Percentiles rank a stretch among this genome's conserved stretches.
These are phyloP conservation scores for Suillus decipiens DNA, from an alignment of 768 basidiomycete genomes.

Conservation along the genomic window DNA sequence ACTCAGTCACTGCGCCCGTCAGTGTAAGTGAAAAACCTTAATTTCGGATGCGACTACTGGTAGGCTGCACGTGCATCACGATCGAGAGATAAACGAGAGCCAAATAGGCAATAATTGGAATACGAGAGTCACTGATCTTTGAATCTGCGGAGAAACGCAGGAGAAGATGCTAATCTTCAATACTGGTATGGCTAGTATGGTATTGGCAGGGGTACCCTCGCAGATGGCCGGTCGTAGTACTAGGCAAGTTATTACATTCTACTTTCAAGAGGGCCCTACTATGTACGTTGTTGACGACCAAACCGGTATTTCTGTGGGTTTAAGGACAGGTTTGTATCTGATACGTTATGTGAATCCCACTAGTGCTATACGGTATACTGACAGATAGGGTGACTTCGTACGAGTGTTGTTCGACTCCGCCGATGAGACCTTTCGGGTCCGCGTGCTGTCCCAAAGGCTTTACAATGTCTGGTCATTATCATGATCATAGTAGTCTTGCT, in stretches of 20 bases:
- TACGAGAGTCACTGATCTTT: neutral
- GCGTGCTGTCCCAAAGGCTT: too few relatives aligned
- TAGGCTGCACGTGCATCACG: slow-evolving; percentile 30
- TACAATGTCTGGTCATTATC: too few relatives aligned
- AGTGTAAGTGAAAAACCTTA: neutral
- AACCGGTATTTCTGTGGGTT: neutral
- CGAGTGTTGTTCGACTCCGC: neutral
- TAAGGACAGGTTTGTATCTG: neutral
- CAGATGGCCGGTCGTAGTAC: neutral
- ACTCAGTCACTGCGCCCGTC: too few relatives aligned
- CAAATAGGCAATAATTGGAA: slow-evolving; percentile 17
- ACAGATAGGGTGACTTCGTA: neutral
- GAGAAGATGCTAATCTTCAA: slow-evolving; percentile 38
- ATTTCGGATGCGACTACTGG: neutral
- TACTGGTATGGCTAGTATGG: neutral
- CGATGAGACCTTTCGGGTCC: neutral
- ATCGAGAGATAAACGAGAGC: slow-evolving; percentile 23
- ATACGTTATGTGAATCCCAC: neutral
- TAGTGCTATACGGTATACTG: neutral
- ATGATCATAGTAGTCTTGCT: too few relatives aligned
- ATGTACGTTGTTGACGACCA: neutral
- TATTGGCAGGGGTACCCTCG: neutral
- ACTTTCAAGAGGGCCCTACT: neutral
- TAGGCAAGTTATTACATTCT: neutral
- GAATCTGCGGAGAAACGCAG: neutral